These are phyloP conservation scores for Populus hybrid DNA, from an alignment of 441 rosid genomes.

Conservation along the genomic window DNA sequence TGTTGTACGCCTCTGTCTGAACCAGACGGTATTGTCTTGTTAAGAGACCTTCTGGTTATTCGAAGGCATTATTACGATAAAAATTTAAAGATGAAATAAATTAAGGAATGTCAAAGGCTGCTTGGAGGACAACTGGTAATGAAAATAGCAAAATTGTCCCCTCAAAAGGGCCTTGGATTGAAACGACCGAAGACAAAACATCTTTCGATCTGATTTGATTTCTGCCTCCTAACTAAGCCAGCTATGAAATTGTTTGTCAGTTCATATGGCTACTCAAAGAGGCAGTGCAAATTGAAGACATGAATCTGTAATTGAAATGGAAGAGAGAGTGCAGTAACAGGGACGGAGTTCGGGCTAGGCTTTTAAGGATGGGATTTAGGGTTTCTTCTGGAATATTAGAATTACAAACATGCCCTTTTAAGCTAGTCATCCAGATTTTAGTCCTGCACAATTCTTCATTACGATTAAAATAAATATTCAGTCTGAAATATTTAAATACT, in stretches of 20 bases:
- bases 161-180: conserved; percentile 34
- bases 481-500: no score
- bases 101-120: conserved; percentile 34
- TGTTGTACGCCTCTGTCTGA: conserved; percentile 52
- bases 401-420: conserved; percentile 3
- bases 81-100: neutral
- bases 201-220: conserved; percentile 18
- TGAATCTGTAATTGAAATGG: neutral
- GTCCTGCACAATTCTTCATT: no score
- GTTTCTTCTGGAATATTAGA: neutral
- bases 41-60: conserved; percentile 45
- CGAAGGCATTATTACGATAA: conserved; percentile 24
- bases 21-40: conserved; percentile 32
- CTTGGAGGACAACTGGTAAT: conserved; percentile 35
- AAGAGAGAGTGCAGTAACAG: neutral
- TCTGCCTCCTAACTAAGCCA: conserved; percentile 70
- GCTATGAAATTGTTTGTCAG: conserved; percentile 21
- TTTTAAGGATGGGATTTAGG: neutral
- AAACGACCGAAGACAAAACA: conserved; percentile 4
- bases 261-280: conserved; percentile 60
- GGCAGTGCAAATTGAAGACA: conserved; percentile 22
- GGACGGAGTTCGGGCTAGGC: neutral
- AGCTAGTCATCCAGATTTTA: no score
- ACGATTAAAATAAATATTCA: no score
- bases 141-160: conserved; percentile 14